Evolutionary conservation across 2,329 filamentous ascomycete genomes (phyloP).

Genomic region (Eutypella sp.): DNA sequence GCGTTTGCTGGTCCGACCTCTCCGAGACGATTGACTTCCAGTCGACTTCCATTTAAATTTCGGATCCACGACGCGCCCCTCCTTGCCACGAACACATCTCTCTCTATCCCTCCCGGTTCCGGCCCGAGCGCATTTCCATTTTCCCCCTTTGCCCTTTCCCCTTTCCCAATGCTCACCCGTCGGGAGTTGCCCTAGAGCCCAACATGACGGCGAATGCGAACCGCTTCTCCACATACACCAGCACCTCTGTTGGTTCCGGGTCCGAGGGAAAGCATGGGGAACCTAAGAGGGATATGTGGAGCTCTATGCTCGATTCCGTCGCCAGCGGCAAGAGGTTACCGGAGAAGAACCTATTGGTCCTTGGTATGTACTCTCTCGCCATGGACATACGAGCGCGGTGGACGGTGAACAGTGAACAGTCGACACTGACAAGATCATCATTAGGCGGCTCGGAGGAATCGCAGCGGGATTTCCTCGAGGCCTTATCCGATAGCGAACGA

Average conservation of each 20-base stretch:
- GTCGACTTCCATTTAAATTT: no score
- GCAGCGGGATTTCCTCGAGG: constrained; percentile 78
- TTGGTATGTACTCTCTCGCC: constrained; percentile 66
- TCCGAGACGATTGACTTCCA: no score
- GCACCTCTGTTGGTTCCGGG: constrained; percentile 42
- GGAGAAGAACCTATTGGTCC: constrained; percentile 83
- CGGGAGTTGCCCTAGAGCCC: constrained; percentile 12
- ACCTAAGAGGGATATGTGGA: constrained; percentile 89
- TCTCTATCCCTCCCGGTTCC: neutral
- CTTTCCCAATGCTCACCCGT: constrained; percentile 19
- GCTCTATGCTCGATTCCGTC: constrained; percentile 83
- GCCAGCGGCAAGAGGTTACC: constrained; percentile 85
- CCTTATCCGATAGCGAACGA: constrained; percentile 49
- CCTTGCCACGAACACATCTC: no score
- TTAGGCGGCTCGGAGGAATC: constrained; percentile 76
- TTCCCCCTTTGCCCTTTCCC: no score
- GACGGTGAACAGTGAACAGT: neutral
- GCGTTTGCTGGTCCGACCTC: neutral
- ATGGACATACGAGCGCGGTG: no score
- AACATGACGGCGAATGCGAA: constrained; percentile 50
- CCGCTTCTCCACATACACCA: constrained; percentile 55
- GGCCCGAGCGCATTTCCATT: constrained; percentile 4
- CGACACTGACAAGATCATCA: constrained; percentile 27
- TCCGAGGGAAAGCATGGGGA: constrained; percentile 58
- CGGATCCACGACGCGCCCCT: neutral